These are phyloP conservation scores for Staphylotrichum longicolle DNA, from an alignment of 495 filamentous ascomycete species.

Conservation along the genomic window DNA sequence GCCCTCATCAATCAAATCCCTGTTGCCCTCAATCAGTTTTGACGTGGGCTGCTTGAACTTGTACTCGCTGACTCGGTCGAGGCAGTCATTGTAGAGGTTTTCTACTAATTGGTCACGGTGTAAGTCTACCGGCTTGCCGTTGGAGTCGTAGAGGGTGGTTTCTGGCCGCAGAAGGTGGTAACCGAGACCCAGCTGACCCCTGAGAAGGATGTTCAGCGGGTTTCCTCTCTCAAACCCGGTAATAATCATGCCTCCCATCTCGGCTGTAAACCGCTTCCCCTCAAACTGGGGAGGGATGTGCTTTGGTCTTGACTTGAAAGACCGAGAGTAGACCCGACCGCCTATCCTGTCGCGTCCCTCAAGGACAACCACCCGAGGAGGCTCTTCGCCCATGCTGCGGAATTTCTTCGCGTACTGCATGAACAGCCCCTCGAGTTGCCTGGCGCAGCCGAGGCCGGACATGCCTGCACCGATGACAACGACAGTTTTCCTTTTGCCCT, in stretches of 20 bases:
- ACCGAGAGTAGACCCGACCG: conserved; percentile 92
- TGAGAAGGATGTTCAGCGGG: conserved; percentile 83
- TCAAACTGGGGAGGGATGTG: conserved; percentile 32
- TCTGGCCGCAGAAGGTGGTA: conserved; percentile 83
- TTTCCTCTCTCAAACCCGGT: conserved; percentile 96
- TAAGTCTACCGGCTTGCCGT: conserved; percentile 76
- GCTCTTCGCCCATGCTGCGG: conserved; percentile 57
- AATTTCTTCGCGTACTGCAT: conserved; percentile 69
- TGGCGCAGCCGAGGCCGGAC: conserved; percentile 85
- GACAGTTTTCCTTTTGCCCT: conserved; percentile 61
- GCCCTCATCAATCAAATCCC: conserved; percentile 76
- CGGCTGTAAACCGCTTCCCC: conserved; percentile 75
- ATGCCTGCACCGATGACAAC: conserved; percentile 94
- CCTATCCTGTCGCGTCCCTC: conserved; percentile 87
- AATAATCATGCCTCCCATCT: conserved; percentile 96
- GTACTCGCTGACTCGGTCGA: conserved; percentile 86
- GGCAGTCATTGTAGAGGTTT: conserved; percentile 87
- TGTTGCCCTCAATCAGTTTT: conserved; percentile 79
- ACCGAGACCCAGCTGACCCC: conserved; percentile 83
- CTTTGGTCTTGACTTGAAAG: conserved; percentile 52
- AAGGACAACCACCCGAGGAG: conserved; percentile 74
- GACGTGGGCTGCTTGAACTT: conserved; percentile 68
- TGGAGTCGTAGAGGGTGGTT: conserved; percentile 85
- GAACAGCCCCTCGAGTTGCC: conserved; percentile 84
- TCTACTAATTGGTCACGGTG: conserved; percentile 80